Conservation (phyloP, 2,329 filamentous ascomycete species). For the Ophiocordyceps robertsii region DNA sequence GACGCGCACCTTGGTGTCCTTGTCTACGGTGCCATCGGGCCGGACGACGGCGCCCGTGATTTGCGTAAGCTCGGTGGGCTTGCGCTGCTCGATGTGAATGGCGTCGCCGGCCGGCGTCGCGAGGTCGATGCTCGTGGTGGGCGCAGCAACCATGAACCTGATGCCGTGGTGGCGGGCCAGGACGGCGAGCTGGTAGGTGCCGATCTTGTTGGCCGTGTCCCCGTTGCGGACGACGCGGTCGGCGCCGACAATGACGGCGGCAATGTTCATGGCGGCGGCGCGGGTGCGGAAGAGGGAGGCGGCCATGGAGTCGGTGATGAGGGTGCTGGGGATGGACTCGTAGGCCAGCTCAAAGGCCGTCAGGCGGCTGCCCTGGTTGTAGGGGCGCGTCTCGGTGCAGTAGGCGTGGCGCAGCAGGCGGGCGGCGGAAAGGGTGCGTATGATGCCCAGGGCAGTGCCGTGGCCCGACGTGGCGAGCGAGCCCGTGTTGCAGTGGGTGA, state of each 20-base stretch:
- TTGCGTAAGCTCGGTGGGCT: slow-evolving; percentile 68
- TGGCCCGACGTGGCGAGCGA: slow-evolving; percentile 96
- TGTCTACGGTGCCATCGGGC: slow-evolving; percentile 49
- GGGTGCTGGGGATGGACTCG: slow-evolving; percentile 77
- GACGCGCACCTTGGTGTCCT: slow-evolving; percentile 52
- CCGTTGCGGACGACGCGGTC: slow-evolving; percentile 93
- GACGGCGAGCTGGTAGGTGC: slow-evolving; percentile 88
- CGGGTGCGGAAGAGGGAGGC: slow-evolving; percentile 62
- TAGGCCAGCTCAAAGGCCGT: slow-evolving; percentile 96
- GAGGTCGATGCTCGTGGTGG: slow-evolving; percentile 86
- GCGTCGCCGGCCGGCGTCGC: slow-evolving; percentile 61
- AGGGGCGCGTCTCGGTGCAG: slow-evolving; percentile 93
- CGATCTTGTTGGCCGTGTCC: slow-evolving; percentile 97
- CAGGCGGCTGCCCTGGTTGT: slow-evolving; percentile 91
- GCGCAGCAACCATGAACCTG: slow-evolving; percentile 90
- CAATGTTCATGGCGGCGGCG: slow-evolving; percentile 53
- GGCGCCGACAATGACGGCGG: slow-evolving; percentile 84
- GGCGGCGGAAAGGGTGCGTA: slow-evolving; percentile 62
- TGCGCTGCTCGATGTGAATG: slow-evolving; percentile 85
- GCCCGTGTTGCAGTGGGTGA: slow-evolving; percentile 97
- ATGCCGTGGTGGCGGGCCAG: slow-evolving; percentile 76
- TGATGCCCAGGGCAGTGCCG: slow-evolving; percentile 87
- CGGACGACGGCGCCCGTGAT: slow-evolving; percentile 64
- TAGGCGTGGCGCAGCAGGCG: slow-evolving; percentile 67
- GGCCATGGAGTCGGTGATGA: slow-evolving; percentile 96